These are phyloP conservation scores for Zangia roseola DNA, from an alignment of 768 basidiomycete genomes.

Conservation along the genomic window DNA sequence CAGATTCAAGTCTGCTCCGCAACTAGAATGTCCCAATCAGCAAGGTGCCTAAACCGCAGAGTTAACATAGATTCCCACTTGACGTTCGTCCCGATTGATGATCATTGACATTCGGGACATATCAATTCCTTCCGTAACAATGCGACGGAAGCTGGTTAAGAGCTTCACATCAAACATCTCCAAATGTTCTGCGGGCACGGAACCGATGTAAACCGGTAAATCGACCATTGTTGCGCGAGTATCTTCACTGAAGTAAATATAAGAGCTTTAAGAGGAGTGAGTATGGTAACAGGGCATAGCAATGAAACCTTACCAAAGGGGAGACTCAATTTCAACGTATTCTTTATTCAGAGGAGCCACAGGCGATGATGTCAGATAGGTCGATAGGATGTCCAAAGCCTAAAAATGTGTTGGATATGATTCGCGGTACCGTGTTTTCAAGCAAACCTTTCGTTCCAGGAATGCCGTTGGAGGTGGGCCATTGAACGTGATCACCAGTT, in stretches of 20 bases:
- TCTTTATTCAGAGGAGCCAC: constrained; percentile 86
- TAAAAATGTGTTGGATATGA: constrained; percentile 27
- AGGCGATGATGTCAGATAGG: constrained; percentile 84
- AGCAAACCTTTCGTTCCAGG: constrained; percentile 63
- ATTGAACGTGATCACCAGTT: constrained; percentile 72
- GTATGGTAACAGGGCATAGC: constrained; percentile 2
- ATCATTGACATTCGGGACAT: constrained; percentile 89
- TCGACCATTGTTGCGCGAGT: constrained; percentile 69
- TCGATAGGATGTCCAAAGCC: constrained; percentile 84
- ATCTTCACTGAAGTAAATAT: constrained; percentile 82
- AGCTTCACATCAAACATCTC: constrained; percentile 70
- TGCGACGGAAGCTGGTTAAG: constrained; percentile 62
- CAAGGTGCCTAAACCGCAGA: background rate
- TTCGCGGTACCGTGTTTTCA: background rate
- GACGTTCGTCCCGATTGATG: constrained; percentile 84
- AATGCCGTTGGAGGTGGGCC: constrained; percentile 76
- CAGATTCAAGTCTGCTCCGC: constrained; percentile 79
- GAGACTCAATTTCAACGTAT: constrained; percentile 87
- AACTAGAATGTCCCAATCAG: constrained; percentile 45
- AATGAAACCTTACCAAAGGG: constrained; percentile 63
- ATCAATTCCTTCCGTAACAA: constrained; percentile 76
- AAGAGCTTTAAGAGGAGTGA: constrained; percentile 52
- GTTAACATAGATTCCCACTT: constrained; percentile 42
- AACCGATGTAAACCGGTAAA: constrained; percentile 75
- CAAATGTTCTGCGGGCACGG: constrained; percentile 80